Evolutionary conservation across 129 eudicot genomes (phyloP).

Genomic region (Mikania micrantha): DNA sequence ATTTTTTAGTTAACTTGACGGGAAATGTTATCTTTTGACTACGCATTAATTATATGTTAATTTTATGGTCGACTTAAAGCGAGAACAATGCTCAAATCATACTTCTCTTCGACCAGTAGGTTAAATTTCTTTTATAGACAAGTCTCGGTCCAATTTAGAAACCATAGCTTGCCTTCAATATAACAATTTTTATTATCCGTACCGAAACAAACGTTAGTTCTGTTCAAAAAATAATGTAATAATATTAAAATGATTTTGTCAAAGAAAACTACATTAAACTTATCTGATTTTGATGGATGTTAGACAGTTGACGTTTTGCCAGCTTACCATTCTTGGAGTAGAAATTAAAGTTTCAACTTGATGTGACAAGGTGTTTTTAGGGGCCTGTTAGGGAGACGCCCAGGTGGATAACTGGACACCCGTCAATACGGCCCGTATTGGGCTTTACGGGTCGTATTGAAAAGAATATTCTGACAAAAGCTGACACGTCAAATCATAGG

Average conservation of each 20-base stretch:
- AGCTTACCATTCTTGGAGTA: conserved; percentile 20
- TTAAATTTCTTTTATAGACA: conserved; percentile 2
- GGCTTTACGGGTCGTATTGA: too few species aligned
- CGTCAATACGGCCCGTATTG: too few species aligned
- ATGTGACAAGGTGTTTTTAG: conserved; percentile 18
- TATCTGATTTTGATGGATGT: neutral
- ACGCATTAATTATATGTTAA: neutral
- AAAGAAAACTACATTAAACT: neutral
- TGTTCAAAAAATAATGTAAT: neutral
- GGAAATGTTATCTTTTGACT: neutral
- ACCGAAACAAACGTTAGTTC: too few species aligned
- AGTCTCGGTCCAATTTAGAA: neutral
- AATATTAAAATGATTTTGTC: neutral
- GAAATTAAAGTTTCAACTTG: conserved; percentile 9
- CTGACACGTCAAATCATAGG: too few species aligned
- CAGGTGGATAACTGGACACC: too few species aligned
- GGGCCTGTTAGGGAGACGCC: too few species aligned
- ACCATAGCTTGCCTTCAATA: neutral
- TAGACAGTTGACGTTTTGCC: neutral
- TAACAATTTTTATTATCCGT: neutral
- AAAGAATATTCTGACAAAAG: too few species aligned
- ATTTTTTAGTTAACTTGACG: too few species aligned
- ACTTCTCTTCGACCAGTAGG: neutral
- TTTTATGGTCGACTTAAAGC: neutral
- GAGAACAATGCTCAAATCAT: neutral